Evolutionary conservation across 441 rosid species (phyloP), one percentile per base, ranked within the genome.

Genomic region (Manihot esculenta): DNA sequence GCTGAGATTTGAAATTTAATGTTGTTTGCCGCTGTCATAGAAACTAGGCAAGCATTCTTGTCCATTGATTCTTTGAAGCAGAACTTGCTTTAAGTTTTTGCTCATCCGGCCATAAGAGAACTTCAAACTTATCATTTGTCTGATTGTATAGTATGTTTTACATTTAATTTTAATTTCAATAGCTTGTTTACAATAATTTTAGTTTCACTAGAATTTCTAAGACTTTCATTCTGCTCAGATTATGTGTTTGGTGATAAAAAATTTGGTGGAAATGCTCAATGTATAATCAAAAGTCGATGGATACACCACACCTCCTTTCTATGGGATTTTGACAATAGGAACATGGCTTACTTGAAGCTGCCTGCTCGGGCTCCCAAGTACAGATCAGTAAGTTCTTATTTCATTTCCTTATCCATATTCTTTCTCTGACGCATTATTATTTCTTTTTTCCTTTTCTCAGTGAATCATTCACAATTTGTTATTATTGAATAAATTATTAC

Each of bases 191-290:
- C n/a, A n/a, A n/a, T 53, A 15, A 18, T 24, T 41, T 55, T 38
- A 38, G 42, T 38, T 38, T 42, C 3, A 1, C 12, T 10, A 27
- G 1, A 30, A 48, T 15, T 51, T 23, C 20, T 41, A 55, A 44
- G 24, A 10, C 14, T n/a, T 57, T 21, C 33, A 57, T 66, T 75
- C 58, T 59, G 65, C 74, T 62, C 69, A 92, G 97, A 88, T 88
- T 90, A 92, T 65, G 95, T 84, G 2, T 93, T 90, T 54, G 91
- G 91, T 42, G 77, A 87, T 70, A 81, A 61, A 60, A 93, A 93
- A 56, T 91, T 93, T 74, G 98, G 94, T 68, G 97, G 96, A 61
- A 91, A 93, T 80, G 94, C 97, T 53, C 97, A 93, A 38, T 91
- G 94, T 11, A 89, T 93, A 54, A 89, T 81, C 7, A 89, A 79